Percentiles rank a stretch among this genome's conserved stretches.
phyloP scores from a whole-genome alignment of 148 eudicot species.

The Salicornia ramosissima region DNA sequence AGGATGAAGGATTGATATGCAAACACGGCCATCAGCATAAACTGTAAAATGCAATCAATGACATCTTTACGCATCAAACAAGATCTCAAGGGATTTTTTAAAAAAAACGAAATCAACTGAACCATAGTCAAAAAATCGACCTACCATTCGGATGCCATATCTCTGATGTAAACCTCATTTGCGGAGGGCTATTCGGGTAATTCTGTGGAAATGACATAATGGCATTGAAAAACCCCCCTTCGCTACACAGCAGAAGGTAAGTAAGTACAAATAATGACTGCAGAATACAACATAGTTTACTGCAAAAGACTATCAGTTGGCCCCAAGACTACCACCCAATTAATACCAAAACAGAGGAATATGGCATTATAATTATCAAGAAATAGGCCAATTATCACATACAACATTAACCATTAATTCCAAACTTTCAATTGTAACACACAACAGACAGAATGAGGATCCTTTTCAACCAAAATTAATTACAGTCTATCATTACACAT shows the following conservation, averaged over 20 bases:
- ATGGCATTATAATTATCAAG: not conserved
- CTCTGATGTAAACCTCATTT: slow-evolving; percentile 66
- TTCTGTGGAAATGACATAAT: slow-evolving; percentile 63
- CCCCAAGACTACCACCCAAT: not conserved
- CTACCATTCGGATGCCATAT: slow-evolving; percentile 83
- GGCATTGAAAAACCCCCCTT: slow-evolving; percentile 76
- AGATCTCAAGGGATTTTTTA: not conserved
- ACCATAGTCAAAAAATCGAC: slow-evolving; percentile 14
- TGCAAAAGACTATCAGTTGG: not conserved
- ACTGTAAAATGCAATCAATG: slow-evolving; percentile 36
- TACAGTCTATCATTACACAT: not conserved
- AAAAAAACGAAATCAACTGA: not conserved
- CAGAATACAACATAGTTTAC: slow-evolving; percentile 6
- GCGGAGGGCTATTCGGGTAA: slow-evolving; percentile 73
- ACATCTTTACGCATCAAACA: slow-evolving; percentile 1
- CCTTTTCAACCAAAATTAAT: not conserved
- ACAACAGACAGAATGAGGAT: not conserved
- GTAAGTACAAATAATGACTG: not conserved
- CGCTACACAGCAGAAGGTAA: slow-evolving; percentile 35
- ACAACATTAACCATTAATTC: slow-evolving; percentile 3
- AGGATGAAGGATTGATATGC: slow-evolving; percentile 97
- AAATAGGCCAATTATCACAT: not conserved
- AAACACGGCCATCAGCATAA: slow-evolving; percentile 84
- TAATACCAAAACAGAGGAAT: not conserved
- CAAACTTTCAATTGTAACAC: not conserved